Base-by-base conservation (phyloP, 2,329 filamentous ascomycete species). In the Colletotrichum shisoi region DNA sequence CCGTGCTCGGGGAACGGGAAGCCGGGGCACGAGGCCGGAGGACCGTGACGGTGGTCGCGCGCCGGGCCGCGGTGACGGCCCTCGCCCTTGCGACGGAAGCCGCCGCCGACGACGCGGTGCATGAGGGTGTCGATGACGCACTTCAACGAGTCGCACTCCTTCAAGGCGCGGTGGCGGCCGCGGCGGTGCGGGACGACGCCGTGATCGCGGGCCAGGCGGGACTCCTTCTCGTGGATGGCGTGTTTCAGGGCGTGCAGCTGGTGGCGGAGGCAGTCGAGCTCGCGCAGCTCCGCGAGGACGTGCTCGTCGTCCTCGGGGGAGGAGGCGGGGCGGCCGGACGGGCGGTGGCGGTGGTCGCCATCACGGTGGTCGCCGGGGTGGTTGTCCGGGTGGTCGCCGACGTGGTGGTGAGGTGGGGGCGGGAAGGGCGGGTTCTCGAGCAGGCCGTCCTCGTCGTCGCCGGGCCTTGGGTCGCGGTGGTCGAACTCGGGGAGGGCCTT, bases 171-270 rank as follows among this genome's bases (percentile, higher is more conserved):
- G 42, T 21, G 31, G 21, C 15, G 31, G 42, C 15, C 9, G 46
- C 44, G 34, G 51, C 61, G 74, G 64, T 73, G 52, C 17, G 40
- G 59, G 27, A 42, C 13, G 72, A n/a, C 63, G 71, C 78, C 74
- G 62, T 79, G 77, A 2, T 75, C 73, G 21, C 79, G 73, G 40
- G 75, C 72, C 58, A 82, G 74, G 60, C 78, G 75, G 4, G 74
- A 73, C 71, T 83, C 79, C 70, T 82, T 82, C 63, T 77, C 72
- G 46, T 72, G 72, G 68, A 85, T 82, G 15, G 79, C 75, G 57
- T 77, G 74, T 70, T 81, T 74, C 46, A 85, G 75, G 58, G 80
- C 77, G 37, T 73, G 70, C 17, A 81, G 73, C 69, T 82, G 80
- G 56, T 75, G 72, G 69, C 76, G 78, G 68, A 85, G 77, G 51